Evolutionary conservation across 176 grass and related monocot species (phyloP).

Genomic region (Triticum turgidum): DNA sequence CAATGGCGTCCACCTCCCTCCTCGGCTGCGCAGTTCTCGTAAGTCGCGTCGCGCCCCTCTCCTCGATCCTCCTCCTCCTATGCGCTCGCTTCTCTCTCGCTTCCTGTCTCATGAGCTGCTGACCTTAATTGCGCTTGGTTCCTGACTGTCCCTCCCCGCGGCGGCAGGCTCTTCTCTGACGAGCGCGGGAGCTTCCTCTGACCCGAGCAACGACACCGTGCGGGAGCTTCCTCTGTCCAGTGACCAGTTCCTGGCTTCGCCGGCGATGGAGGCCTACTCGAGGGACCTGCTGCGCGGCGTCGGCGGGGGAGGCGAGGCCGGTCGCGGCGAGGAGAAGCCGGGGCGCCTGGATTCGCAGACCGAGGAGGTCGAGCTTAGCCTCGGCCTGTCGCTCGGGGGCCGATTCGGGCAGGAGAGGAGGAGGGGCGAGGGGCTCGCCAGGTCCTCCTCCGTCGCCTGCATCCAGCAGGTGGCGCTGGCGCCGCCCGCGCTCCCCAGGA

Average conservation of each 20-base stretch:
- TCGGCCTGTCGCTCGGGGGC: slow-evolving; percentile 76
- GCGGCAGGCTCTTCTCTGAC: slow-evolving; percentile 20
- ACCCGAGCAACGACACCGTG: not conserved
- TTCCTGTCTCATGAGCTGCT: too few species aligned
- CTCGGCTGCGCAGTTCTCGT: not conserved
- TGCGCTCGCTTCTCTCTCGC: too few species aligned
- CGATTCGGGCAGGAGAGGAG: slow-evolving; percentile 45
- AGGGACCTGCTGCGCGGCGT: slow-evolving; percentile 37
- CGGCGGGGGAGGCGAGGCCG: not conserved
- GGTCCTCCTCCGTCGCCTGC: slow-evolving; percentile 54
- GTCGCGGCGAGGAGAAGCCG: not conserved
- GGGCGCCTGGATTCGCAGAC: not conserved
- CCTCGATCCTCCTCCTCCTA: not conserved
- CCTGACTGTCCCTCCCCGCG: not conserved
- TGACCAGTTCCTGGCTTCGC: not conserved
- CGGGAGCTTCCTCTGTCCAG: not conserved
- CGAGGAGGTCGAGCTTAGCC: slow-evolving; percentile 62
- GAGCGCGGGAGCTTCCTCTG: not conserved
- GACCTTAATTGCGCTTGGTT: not conserved
- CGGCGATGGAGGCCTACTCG: slow-evolving; percentile 34
- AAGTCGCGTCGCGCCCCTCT: slow-evolving; percentile 15
- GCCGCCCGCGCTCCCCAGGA: slow-evolving; percentile 31
- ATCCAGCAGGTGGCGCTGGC: slow-evolving; percentile 7
- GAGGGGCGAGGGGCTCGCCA: slow-evolving; percentile 28
- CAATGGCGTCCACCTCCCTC: slow-evolving; percentile 40